Base-by-base conservation (phyloP, 345 rosid species). In the Citrus australasica region DNA sequence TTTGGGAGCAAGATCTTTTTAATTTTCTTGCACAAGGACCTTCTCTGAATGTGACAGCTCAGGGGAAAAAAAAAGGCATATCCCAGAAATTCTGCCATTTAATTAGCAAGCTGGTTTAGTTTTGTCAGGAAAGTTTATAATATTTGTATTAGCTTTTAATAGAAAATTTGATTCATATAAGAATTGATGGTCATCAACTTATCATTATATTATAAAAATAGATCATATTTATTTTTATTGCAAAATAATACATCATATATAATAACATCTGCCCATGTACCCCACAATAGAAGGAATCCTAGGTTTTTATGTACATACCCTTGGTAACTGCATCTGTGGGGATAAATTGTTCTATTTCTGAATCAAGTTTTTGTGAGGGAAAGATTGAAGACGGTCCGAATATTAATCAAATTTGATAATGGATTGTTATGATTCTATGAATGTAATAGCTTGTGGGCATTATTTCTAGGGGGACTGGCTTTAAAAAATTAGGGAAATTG, bases 231-330 rank as follows among this genome's bases (percentile, higher is more conserved):
- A n/a, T 11, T 27, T 71, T 19, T n/a, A 53, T 55, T 28, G 35
- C 35, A 24, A 10, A 63, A 76, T 75, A 62, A 65, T 37, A 30
- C 2, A 48, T 14, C 6, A 21, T 21, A 68, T 62, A 24, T 8
- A 46, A 6, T 8, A n/a, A 51, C 56, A 42, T 16, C 32, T 30
- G 71, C 22, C n/a, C 27, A 67, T 48, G 46, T 4, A 37, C 53
- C 38, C 71, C 69, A 21, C 32, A 30, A 9, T 33, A 42, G 77
- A 67, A 59, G 66, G 81, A 73, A 81, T 77, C 80, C 80, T 77
- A 77, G 84, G 78, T 73, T 67, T 73, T 67, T 72, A 17, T 65
- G 16, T 65, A 13, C 51, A n/a, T 21, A 19, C 24, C 4, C 75
- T 55, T 5, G 13, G 67, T 21, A 33, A 13, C 6, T 30, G 40